These are phyloP conservation scores for Mycena amicta DNA, from an alignment of 768 basidiomycete species.

Conservation along the genomic window DNA sequence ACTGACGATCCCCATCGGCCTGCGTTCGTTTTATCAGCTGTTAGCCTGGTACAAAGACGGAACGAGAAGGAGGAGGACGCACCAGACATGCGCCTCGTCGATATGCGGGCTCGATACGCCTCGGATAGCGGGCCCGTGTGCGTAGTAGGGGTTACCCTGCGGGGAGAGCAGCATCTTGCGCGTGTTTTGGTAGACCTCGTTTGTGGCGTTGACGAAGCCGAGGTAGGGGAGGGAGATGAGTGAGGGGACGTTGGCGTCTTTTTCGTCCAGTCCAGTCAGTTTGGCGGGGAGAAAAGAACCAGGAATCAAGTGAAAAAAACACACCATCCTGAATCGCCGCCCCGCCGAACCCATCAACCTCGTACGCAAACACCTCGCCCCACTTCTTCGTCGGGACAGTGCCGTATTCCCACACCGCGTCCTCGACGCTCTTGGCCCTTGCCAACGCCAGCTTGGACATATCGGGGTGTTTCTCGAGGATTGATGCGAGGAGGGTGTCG, in stretches of 20 bases:
- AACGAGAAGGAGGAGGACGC: neutral
- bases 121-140: conserved; percentile 16
- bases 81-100: conserved; percentile 22
- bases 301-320: neutral
- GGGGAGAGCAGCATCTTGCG: conserved; percentile 18
- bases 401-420: conserved; percentile 15
- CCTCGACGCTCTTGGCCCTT: conserved; percentile 14
- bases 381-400: conserved; percentile 20
- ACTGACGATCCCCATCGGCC: conserved; percentile 22
- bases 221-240: conserved; percentile 21
- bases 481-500: neutral
- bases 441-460: neutral
- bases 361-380: conserved; percentile 24
- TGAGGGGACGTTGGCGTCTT: conserved; percentile 20
- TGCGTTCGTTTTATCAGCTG: neutral
- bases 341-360: conserved; percentile 19
- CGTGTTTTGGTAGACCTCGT: conserved; percentile 17
- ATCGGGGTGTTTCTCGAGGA: conserved; percentile 7
- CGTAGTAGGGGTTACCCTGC: conserved; percentile 19
- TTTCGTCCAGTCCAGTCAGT: too few species aligned
- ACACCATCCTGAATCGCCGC: conserved; percentile 19
- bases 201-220: conserved; percentile 17
- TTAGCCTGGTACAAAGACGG: neutral
- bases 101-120: conserved; percentile 20
- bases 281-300: neutral